phyloP scores from a whole-genome alignment of 306 rosid species.

The Malus fusca region DNA sequence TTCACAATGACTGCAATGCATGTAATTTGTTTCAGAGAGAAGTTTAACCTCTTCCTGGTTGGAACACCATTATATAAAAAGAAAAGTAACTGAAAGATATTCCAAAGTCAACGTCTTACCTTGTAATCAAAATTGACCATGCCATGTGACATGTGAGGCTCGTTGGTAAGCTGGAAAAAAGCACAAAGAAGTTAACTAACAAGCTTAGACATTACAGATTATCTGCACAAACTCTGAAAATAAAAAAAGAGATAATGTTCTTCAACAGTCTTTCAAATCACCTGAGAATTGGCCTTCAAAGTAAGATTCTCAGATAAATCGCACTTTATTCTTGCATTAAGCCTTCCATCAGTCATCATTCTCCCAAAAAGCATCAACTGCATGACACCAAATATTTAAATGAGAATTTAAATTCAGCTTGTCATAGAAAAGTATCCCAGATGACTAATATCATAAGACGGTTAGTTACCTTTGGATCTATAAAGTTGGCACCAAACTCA shows the following conservation, averaged over 20 bases:
- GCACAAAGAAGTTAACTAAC: neutral
- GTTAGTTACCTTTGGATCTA: slow-evolving; percentile 76
- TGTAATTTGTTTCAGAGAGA: neutral
- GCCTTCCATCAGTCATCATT: slow-evolving; percentile 81
- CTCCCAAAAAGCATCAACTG: slow-evolving; percentile 96
- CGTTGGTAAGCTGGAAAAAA: slow-evolving; percentile 66
- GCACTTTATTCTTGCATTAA: slow-evolving; percentile 76
- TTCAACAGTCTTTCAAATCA: slow-evolving; percentile 5
- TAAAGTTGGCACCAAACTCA: slow-evolving; percentile 90
- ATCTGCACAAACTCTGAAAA: neutral
- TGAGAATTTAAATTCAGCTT: neutral
- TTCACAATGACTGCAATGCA: neutral
- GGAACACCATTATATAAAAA: neutral
- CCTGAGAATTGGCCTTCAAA: slow-evolving; percentile 95
- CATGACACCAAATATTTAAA: neutral
- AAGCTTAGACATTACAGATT: neutral
- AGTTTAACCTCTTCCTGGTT: neutral
- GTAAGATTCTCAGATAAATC: slow-evolving; percentile 71
- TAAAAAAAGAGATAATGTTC: neutral
- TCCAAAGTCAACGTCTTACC: slow-evolving; percentile 28
- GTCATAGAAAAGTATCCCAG: neutral
- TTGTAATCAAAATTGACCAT: slow-evolving; percentile 86
- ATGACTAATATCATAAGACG: neutral
- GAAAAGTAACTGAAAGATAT: neutral
- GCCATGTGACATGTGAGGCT: slow-evolving; percentile 99